phyloP scores from a whole-genome alignment of 148 eudicot genomes.

The Rhododendron williamsianum region DNA sequence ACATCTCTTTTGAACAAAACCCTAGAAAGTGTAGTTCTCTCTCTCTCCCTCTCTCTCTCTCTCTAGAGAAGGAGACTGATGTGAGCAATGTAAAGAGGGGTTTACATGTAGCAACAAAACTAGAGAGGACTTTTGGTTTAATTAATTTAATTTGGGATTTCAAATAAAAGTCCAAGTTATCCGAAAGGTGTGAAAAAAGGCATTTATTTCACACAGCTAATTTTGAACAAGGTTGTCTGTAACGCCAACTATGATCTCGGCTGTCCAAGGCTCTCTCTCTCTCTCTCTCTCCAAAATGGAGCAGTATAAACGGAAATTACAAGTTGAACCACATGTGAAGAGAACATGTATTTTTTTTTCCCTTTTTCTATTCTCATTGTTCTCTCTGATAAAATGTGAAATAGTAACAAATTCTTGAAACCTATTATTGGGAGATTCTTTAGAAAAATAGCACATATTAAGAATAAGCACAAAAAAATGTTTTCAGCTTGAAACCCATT shows the following conservation, averaged over 20 bases:
- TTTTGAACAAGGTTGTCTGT: conserved; percentile 5
- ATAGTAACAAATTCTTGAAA: not conserved
- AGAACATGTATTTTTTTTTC: not conserved
- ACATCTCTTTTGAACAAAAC: not conserved
- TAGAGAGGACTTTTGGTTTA: not conserved
- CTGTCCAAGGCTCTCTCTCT: not conserved
- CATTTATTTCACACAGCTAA: conserved; percentile 16
- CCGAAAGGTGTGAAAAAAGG: conserved; percentile 3
- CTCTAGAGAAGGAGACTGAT: conserved; percentile 5
- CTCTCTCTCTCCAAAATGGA: not conserved
- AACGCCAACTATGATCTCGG: conserved; percentile 16
- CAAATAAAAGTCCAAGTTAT: not conserved
- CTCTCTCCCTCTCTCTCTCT: conserved; percentile 12
- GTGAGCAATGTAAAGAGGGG: conserved; percentile 3
- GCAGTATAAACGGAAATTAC: conserved; percentile 5
- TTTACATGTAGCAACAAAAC: not conserved
- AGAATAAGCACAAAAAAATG: not conserved
- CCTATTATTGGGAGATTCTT: not conserved
- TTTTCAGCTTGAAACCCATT: not conserved
- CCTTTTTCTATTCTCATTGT: not conserved
- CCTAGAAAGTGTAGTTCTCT: not conserved
- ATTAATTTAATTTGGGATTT: conserved; percentile 6
- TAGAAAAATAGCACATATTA: not conserved
- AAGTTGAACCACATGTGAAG: not conserved
- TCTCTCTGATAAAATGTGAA: not conserved